These are phyloP conservation scores for Trypanosoma brucei DNA, from an alignment of 208 protist species.

Conservation along the genomic window DNA sequence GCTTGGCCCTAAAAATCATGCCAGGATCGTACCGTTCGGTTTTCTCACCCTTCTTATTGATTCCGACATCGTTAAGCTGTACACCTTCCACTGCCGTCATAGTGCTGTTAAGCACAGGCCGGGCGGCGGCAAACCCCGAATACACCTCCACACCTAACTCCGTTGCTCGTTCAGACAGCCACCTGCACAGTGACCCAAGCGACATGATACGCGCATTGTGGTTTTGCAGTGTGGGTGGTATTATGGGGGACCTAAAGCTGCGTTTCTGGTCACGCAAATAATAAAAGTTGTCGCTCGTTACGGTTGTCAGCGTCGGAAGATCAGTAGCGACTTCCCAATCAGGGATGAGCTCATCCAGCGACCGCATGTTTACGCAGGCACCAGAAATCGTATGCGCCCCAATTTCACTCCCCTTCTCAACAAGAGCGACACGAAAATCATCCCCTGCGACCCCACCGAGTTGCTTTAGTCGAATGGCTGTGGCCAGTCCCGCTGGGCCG, in stretches of 20 bases:
- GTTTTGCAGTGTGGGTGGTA: slow-evolving; percentile 87
- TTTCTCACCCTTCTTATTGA: slow-evolving; percentile 89
- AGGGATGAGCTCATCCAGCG: slow-evolving; percentile 95
- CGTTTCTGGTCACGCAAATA: slow-evolving; percentile 60
- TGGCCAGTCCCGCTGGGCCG: slow-evolving; percentile 92
- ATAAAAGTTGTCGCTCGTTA: slow-evolving; percentile 89
- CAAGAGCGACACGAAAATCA: slow-evolving; percentile 89
- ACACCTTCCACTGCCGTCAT: slow-evolving; percentile 56
- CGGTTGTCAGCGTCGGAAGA: slow-evolving; percentile 81
- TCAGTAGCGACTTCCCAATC: slow-evolving; percentile 83
- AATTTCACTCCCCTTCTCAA: slow-evolving; percentile 96
- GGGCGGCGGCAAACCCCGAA: slow-evolving; percentile 90
- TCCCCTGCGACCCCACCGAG: slow-evolving; percentile 65
- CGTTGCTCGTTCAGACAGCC: slow-evolving; percentile 93
- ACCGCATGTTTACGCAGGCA: slow-evolving; percentile 93
- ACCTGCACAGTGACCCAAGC: slow-evolving; percentile 90
- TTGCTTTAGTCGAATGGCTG: slow-evolving; percentile 96
- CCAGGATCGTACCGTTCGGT: slow-evolving; percentile 93
- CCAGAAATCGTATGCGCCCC: slow-evolving; percentile 96
- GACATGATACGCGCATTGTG: slow-evolving; percentile 95
- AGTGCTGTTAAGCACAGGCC: slow-evolving; percentile 60
- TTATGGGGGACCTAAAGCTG: slow-evolving; percentile 58
- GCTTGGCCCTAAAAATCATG: slow-evolving; percentile 92
- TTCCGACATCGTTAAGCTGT: slow-evolving; percentile 79
- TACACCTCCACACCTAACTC: slow-evolving; percentile 97